These are phyloP conservation scores for Curvularia hawaiiensis DNA, from an alignment of 2,329 filamentous ascomycete species.

Conservation along the genomic window DNA sequence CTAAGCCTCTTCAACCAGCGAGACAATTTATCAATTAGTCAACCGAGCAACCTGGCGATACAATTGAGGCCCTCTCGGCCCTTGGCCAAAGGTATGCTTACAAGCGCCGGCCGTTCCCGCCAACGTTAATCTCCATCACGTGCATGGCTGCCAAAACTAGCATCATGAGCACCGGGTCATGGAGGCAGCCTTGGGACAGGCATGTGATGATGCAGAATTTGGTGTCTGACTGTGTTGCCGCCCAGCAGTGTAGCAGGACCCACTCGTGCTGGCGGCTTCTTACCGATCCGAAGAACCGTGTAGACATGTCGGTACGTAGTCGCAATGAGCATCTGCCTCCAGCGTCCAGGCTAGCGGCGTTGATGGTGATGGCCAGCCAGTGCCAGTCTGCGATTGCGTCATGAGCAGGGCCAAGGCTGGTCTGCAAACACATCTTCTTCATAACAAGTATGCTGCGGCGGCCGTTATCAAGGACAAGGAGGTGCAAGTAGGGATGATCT, in stretches of 20 bases:
- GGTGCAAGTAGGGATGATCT: conserved; percentile 10
- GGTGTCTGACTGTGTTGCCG: background rate
- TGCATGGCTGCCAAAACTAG: background rate
- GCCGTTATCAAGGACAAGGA: conserved; percentile 12
- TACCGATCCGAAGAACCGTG: background rate
- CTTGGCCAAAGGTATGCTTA: background rate
- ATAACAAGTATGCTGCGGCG: background rate
- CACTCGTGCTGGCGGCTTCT: background rate
- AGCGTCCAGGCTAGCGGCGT: background rate
- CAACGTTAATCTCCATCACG: conserved; percentile 17
- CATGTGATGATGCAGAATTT: background rate
- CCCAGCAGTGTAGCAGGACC: background rate
- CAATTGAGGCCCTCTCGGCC: background rate
- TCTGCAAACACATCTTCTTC: background rate
- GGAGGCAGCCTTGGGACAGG: background rate
- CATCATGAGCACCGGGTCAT: background rate
- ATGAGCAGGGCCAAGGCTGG: background rate
- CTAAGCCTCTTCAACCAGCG: background rate
- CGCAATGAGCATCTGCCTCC: background rate
- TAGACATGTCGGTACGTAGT: background rate
- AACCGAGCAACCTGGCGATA: background rate
- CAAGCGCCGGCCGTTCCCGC: conserved; percentile 15
- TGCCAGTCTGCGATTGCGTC: background rate
- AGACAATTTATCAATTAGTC: background rate
- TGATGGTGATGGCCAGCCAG: background rate